Evolutionary conservation across 495 filamentous ascomycete genomes (phyloP).

Genomic region (Aspergillus cavernicola): DNA sequence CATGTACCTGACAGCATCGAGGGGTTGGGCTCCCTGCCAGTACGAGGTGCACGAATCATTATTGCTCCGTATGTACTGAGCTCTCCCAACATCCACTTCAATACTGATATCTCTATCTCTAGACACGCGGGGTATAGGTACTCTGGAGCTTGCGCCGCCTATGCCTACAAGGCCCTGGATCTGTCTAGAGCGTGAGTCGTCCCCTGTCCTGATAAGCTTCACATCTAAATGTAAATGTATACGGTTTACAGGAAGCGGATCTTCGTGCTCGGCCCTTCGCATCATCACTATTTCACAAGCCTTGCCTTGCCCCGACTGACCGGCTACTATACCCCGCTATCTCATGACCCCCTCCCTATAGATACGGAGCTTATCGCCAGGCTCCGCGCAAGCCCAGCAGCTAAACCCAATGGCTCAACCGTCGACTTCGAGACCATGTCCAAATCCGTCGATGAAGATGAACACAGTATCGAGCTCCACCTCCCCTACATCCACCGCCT

Average conservation of each 20-base stretch:
- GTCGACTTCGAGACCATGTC: slow-evolving; percentile 70
- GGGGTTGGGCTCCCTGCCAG: slow-evolving; percentile 57
- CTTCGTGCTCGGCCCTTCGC: slow-evolving; percentile 92
- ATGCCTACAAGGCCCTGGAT: slow-evolving; percentile 90
- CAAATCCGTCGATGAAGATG: slow-evolving; percentile 65
- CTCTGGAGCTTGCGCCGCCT: slow-evolving; percentile 89
- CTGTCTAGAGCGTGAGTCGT: slow-evolving; percentile 65
- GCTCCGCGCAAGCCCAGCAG: slow-evolving; percentile 51
- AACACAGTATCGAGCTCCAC: slow-evolving; percentile 97
- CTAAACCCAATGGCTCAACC: slow-evolving; percentile 33
- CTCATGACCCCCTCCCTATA: slow-evolving; percentile 66
- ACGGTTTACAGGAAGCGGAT: slow-evolving; percentile 66
- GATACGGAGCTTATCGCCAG: slow-evolving; percentile 63
- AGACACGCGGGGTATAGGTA: slow-evolving; percentile 97
- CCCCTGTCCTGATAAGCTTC: neutral
- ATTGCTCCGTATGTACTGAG: slow-evolving; percentile 84
- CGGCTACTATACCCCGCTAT: slow-evolving; percentile 81
- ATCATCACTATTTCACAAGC: slow-evolving; percentile 75
- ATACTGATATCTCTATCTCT: slow-evolving; percentile 13
- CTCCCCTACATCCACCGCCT: slow-evolving; percentile 91
- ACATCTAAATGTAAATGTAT: neutral
- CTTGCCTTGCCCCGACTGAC: slow-evolving; percentile 73
- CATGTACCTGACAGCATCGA: slow-evolving; percentile 64
- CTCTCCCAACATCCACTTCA: neutral
- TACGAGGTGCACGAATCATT: slow-evolving; percentile 76